phyloP scores from a whole-genome alignment of 352 stramenopile species.

The Phytopythium chamaehyphon region DNA sequence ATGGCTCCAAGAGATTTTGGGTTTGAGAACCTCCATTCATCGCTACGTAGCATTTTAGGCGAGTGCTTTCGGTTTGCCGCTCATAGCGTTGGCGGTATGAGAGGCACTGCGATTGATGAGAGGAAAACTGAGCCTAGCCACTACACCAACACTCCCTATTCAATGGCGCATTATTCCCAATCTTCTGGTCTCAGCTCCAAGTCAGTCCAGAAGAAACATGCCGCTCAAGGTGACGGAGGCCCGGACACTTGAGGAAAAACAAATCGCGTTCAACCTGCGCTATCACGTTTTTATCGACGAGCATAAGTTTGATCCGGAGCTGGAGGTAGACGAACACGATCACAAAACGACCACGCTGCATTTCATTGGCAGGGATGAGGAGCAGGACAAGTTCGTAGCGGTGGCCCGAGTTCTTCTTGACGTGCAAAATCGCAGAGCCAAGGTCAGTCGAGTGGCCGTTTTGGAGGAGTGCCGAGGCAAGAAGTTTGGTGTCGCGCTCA shows the following conservation, averaged over 20 bases:
- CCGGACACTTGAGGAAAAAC: constrained; percentile 30
- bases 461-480: constrained; percentile 52
- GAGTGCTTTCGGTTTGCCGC: no score
- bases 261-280: constrained; percentile 39
- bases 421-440: constrained; percentile 23
- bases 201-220: constrained; percentile 8
- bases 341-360: constrained; percentile 35
- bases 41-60: no score
- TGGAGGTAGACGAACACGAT: constrained; percentile 49
- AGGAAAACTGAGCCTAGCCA: no score
- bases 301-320: constrained; percentile 28
- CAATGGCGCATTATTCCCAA: neutral
- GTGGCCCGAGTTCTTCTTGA: constrained; percentile 43
- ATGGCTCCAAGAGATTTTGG: no score
- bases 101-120: no score
- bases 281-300: constrained; percentile 53
- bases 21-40: no score
- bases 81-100: no score
- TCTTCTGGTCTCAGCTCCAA: no score
- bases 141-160: neutral
- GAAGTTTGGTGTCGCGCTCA: constrained; percentile 38
- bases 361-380: constrained; percentile 47
- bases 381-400: constrained; percentile 48
- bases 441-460: constrained; percentile 54
- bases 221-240: constrained; percentile 34